Evolutionary conservation across 805 yeast species (phyloP), one percentile per base, ranked within the genome.

Genomic region (Suhomyces canberraensis): DNA sequence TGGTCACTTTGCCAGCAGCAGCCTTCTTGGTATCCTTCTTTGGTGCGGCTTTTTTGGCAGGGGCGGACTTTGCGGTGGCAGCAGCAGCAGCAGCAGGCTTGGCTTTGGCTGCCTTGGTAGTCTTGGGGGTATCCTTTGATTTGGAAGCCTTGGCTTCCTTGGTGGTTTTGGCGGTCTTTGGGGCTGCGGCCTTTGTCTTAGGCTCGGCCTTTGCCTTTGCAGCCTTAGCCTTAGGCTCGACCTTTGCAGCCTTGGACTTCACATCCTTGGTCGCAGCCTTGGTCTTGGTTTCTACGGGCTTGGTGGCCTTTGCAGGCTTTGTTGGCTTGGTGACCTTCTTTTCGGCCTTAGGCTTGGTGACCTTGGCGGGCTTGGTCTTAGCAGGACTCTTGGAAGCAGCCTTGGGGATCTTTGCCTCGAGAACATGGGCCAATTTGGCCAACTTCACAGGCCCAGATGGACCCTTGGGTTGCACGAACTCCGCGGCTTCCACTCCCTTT

Each of bases 401-500:
- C 35, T 42, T 45, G 3, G 44, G 28, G 11, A 29, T 36, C 32
- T 33, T 31, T 9, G 29, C 27, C 8, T 21, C 33, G 13, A 13
- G 33, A 4, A 28, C 35, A 30, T 33, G 31, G 16, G 47, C 66
- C 51, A 66, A 60, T 66, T 76, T 77, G 55, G 66, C 71, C 43
- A 83, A 60, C 64, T 86, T 85, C 46, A 86, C 77, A 31, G 95
- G 86, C 33, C 95, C 95, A 9, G 95, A 80, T 14, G 95, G 82
- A 32, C 95, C 95, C 67, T 87, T 86, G 58, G 95, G 95, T 66
- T 85, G 95, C 31, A 73, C 58, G 47, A 87, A 84, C 35, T 76
- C 83, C 32, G 84, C 91, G n/a, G 78, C 58, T 43, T 75, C 78
- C 42, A 88, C 91, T 47, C 95, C 95, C 59, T 78, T 81, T 69